Percentiles rank a stretch among this genome's conserved stretches.
phyloP scores from a whole-genome alignment of 2,329 filamentous ascomycete species.

The Aspergillus piperis region DNA sequence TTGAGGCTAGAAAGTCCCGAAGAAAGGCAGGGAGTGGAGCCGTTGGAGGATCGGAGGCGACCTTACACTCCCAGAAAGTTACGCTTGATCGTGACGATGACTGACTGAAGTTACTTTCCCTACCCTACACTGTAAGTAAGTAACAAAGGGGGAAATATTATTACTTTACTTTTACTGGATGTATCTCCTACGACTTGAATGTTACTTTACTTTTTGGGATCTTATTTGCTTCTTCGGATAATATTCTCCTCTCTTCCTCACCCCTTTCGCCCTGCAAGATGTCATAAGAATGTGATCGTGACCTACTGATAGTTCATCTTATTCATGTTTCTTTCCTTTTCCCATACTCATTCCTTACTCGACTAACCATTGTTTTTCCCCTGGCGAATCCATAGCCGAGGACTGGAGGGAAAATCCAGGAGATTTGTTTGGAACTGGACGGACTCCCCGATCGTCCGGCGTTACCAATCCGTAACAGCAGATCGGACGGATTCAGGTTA shows the following conservation, averaged over 20 bases:
- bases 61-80: background rate
- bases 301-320: too few relatives aligned
- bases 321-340: too few relatives aligned
- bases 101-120: slow-evolving; percentile 1
- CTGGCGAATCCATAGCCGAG: background rate
- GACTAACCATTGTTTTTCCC: background rate
- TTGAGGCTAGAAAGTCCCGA: slow-evolving; percentile 25
- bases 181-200: too few relatives aligned
- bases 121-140: too few relatives aligned
- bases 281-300: too few relatives aligned
- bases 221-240: too few relatives aligned
- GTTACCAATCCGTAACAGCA: background rate
- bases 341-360: too few relatives aligned
- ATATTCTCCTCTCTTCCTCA: too few relatives aligned
- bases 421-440: background rate
- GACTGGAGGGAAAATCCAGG: background rate
- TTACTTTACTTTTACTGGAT: too few relatives aligned
- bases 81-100: slow-evolving; percentile 3
- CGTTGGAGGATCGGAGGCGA: slow-evolving; percentile 13
- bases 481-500: slow-evolving; percentile 9
- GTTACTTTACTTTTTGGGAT: too few relatives aligned
- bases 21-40: slow-evolving; percentile 21
- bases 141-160: too few relatives aligned
- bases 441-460: background rate
- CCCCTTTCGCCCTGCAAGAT: too few relatives aligned